These are phyloP conservation scores for Hansenula sp. DNA, from an alignment of 1,139 yeast species.

Conservation along the genomic window DNA sequence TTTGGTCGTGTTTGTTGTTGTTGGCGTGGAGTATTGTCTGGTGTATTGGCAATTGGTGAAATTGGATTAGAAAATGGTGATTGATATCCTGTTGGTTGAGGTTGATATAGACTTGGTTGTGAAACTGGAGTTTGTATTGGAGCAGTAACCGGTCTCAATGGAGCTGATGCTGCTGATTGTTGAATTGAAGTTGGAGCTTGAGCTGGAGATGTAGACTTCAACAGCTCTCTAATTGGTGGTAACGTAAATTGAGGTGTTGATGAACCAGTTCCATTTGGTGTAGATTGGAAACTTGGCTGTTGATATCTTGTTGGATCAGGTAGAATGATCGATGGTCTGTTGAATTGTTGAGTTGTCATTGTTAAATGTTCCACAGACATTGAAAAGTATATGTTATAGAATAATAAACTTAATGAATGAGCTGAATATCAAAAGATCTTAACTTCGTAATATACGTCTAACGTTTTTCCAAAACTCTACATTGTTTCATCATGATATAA, in stretches of 20 bases:
- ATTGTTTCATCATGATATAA: no score
- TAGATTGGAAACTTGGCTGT: constrained; percentile 11
- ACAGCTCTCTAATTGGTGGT: constrained; percentile 23
- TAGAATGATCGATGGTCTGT: not conserved
- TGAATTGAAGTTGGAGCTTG: not conserved
- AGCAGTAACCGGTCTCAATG: not conserved
- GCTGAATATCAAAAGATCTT: not conserved
- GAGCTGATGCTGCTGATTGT: not conserved
- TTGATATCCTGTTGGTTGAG: constrained; percentile 5
- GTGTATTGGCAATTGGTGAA: constrained; percentile 9
- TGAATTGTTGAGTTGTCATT: not conserved
- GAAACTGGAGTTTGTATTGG: not conserved
- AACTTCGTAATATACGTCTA: no score
- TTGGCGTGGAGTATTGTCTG: constrained; percentile 2
- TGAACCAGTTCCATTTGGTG: not conserved
- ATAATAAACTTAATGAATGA: not conserved
- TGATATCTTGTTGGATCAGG: not conserved
- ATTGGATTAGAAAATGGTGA: constrained; percentile 4
- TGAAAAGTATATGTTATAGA: not conserved
- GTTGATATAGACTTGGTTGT: constrained; percentile 5
- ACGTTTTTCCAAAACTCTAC: no score
- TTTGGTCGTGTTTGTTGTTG: constrained; percentile 1
- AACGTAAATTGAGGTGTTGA: constrained; percentile 11
- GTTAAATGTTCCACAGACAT: not conserved
- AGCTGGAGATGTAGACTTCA: constrained; percentile 6